Percentiles rank a stretch among this genome's conserved stretches.
Evolutionary conservation across 2,329 filamentous ascomycete genomes (phyloP).

Genomic region (Tolypocladium pustulatum): DNA sequence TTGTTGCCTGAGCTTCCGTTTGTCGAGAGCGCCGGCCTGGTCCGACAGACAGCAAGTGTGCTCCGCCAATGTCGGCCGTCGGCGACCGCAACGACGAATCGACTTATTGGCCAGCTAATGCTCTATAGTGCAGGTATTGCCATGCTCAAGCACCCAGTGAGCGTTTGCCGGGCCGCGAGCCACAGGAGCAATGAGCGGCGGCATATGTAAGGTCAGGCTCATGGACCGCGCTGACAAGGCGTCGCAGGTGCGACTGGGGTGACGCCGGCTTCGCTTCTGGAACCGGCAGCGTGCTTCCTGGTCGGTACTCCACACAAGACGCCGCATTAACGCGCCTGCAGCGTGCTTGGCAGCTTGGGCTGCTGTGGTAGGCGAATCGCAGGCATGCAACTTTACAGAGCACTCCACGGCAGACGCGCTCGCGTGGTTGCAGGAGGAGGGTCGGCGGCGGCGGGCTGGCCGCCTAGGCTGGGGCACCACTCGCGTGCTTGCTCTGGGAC

Average conservation of each 20-base stretch:
- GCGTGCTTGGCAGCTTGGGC: neutral
- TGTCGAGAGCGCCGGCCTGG: neutral
- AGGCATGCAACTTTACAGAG: neutral
- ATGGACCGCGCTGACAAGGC: neutral
- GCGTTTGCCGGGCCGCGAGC: neutral
- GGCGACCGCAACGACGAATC: neutral
- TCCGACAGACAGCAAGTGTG: neutral
- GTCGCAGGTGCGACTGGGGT: neutral
- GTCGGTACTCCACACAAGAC: neutral
- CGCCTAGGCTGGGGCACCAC: neutral
- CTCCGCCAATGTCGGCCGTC: neutral
- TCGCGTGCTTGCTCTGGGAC: neutral
- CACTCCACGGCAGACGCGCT: neutral
- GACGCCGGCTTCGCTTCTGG: neutral
- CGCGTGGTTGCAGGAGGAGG: neutral
- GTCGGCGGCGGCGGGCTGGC: neutral
- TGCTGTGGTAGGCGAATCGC: neutral
- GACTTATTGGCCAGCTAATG: neutral
- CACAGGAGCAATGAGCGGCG: neutral
- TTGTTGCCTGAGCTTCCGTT: too few relatives aligned
- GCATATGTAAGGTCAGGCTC: neutral
- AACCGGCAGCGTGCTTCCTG: neutral
- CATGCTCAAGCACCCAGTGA: neutral
- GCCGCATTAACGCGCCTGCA: neutral
- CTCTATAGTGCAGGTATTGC: neutral